These are phyloP conservation scores for Chaetoceros muelleri DNA, from an alignment of 108 stramenopile species.

Conservation along the genomic window DNA sequence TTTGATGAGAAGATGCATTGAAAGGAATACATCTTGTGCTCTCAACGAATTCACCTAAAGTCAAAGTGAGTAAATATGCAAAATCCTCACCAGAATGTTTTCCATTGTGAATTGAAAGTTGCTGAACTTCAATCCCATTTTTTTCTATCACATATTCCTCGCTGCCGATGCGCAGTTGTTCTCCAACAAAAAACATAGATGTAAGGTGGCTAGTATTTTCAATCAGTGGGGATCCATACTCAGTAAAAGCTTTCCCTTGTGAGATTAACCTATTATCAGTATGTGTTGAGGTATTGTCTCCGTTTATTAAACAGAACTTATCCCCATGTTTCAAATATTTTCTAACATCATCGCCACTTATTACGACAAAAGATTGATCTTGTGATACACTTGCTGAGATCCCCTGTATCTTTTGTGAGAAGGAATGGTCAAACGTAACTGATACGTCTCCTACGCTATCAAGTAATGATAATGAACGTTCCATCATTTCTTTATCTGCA, in stretches of 20 bases:
- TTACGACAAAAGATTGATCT: conserved; percentile 23
- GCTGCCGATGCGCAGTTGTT: conserved; percentile 34
- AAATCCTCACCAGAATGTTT: conserved; percentile 13
- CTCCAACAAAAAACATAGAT: conserved; percentile 30
- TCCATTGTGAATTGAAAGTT: conserved; percentile 29
- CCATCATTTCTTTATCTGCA: conserved; percentile 23
- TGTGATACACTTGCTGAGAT: conserved; percentile 28
- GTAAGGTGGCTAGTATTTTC: too few species aligned
- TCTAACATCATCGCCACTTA: conserved; percentile 34
- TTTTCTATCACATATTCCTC: conserved; percentile 24
- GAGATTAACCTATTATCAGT: too few species aligned
- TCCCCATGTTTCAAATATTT: conserved; percentile 50
- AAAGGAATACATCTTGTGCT: conserved; percentile 45
- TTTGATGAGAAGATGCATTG: conserved; percentile 39
- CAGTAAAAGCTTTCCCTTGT: too few species aligned
- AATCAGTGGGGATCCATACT: too few species aligned
- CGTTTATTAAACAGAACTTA: conserved; percentile 49
- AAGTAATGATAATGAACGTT: conserved; percentile 45
- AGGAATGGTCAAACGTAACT: conserved; percentile 17
- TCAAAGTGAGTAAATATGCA: conserved; percentile 22
- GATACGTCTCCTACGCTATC: conserved; percentile 41
- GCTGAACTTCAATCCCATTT: conserved; percentile 55
- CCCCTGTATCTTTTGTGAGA: conserved; percentile 32
- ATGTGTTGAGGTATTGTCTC: conserved; percentile 31
- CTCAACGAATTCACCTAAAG: conserved; percentile 23